phyloP scores from a whole-genome alignment of 2,329 filamentous ascomycete species.

The Colletotrichum brevisporum region DNA sequence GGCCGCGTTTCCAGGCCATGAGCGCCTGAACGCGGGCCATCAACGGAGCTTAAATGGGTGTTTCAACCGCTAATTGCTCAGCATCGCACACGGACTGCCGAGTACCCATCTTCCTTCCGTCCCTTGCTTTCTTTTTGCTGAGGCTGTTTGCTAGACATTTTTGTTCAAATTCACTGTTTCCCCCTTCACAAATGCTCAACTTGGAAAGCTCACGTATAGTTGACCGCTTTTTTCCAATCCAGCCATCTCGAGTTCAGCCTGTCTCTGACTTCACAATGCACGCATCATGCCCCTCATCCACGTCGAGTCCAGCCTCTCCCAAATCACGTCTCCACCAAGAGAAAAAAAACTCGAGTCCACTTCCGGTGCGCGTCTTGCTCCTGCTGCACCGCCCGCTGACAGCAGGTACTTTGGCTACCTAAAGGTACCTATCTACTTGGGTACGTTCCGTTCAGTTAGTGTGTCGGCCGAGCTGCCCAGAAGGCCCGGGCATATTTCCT shows the following conservation, averaged over 20 bases:
- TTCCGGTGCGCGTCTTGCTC: conserved; percentile 36
- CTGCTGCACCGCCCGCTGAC: neutral
- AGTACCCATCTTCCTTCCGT: neutral
- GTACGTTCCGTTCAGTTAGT: neutral
- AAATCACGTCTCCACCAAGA: conserved; percentile 42
- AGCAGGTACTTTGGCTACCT: too few species aligned
- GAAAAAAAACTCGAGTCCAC: conserved; percentile 18
- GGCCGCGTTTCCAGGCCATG: conserved; percentile 22
- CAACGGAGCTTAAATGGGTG: conserved; percentile 18
- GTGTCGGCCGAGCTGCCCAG: neutral
- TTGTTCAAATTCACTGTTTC: neutral
- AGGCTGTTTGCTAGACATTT: neutral
- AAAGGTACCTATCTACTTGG: too few species aligned
- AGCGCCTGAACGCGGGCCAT: conserved; percentile 23
- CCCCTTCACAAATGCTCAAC: neutral
- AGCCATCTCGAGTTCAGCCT: conserved; percentile 19
- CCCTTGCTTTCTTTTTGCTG: conserved; percentile 1
- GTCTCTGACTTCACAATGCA: conserved; percentile 18
- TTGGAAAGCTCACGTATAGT: neutral
- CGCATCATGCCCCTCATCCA: conserved; percentile 24
- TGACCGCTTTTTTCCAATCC: conserved; percentile 30
- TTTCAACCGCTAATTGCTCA: conserved; percentile 9
- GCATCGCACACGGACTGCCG: neutral
- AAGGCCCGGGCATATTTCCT: conserved; percentile 17
- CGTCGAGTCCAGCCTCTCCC: conserved; percentile 36